Conservation (phyloP, 2,329 filamentous ascomycete genomes). For the Fusarium sacchari region DNA sequence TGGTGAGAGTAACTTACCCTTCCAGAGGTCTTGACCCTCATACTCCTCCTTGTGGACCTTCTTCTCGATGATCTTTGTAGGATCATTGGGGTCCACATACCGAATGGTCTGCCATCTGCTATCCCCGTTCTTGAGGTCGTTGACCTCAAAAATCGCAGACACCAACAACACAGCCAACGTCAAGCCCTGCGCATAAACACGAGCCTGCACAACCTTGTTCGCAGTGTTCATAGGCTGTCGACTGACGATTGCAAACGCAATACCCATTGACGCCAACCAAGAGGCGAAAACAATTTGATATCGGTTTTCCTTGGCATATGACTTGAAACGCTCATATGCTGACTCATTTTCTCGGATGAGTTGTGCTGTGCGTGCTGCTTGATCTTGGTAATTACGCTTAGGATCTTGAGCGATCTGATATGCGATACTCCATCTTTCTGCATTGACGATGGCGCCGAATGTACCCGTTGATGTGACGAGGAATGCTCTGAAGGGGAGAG, state of each 20-base stretch:
- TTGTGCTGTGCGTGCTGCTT: slow-evolving; percentile 64
- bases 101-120: slow-evolving; percentile 86
- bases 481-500: slow-evolving; percentile 90
- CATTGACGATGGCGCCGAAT: slow-evolving; percentile 87
- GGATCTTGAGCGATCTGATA: slow-evolving; percentile 79
- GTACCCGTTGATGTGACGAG: slow-evolving; percentile 84
- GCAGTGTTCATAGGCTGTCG: slow-evolving; percentile 76
- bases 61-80: slow-evolving; percentile 88
- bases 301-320: slow-evolving; percentile 81
- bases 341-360: slow-evolving; percentile 67
- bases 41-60: slow-evolving; percentile 87
- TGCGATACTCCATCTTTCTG: slow-evolving; percentile 72
- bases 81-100: slow-evolving; percentile 82
- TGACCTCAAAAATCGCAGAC: slow-evolving; percentile 81
- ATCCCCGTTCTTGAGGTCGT: slow-evolving; percentile 78
- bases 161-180: slow-evolving; percentile 86
- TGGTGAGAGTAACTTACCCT: slow-evolving; percentile 69
- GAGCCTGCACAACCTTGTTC: slow-evolving; percentile 93
- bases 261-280: slow-evolving; percentile 87
- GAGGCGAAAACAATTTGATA: slow-evolving; percentile 85
- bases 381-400: slow-evolving; percentile 72
- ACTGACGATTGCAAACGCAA: slow-evolving; percentile 79
- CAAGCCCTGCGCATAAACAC: slow-evolving; percentile 91
- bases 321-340: slow-evolving; percentile 67
- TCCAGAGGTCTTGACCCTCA: slow-evolving; percentile 92